phyloP scores from a whole-genome alignment of 495 filamentous ascomycete species.

The Lineolata rhizophorae region DNA sequence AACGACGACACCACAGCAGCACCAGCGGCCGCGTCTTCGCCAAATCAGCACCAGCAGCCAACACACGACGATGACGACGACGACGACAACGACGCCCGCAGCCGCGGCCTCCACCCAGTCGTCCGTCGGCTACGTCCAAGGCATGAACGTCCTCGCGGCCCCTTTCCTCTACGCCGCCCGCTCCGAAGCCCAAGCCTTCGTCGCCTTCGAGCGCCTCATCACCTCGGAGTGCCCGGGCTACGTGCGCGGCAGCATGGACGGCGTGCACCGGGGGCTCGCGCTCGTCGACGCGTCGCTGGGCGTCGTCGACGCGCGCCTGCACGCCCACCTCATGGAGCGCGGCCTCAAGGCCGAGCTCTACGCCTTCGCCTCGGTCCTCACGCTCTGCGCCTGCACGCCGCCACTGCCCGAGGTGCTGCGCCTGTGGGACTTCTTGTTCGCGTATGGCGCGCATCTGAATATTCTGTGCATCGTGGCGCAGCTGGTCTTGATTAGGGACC shows the following conservation, averaged over 20 bases:
- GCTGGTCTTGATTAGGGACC: constrained; percentile 66
- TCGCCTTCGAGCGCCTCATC: constrained; percentile 73
- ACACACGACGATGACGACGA: constrained; percentile 4
- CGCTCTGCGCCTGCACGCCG: constrained; percentile 90
- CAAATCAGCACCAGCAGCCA: constrained; percentile 8
- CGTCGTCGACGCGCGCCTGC: constrained; percentile 78
- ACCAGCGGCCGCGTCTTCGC: no score
- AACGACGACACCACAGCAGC: no score
- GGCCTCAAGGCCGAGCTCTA: constrained; percentile 83
- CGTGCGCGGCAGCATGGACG: constrained; percentile 89
- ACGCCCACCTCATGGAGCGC: constrained; percentile 59
- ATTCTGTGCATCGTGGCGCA: constrained; percentile 96
- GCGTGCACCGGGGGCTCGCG: constrained; percentile 75
- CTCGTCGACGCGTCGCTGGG: constrained; percentile 79
- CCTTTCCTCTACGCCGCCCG: constrained; percentile 90
- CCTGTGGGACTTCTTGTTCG: constrained; percentile 97
- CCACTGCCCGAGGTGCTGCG: constrained; percentile 82
- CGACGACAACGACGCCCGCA: constrained; percentile 6
- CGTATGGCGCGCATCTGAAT: constrained; percentile 85
- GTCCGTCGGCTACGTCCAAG: constrained; percentile 85
- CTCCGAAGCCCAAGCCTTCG: constrained; percentile 86
- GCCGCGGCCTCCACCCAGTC: constrained; percentile 13
- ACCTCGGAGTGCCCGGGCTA: constrained; percentile 83
- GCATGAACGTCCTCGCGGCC: constrained; percentile 98
- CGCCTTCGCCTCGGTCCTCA: constrained; percentile 91